Evolutionary conservation across 441 rosid genomes (phyloP), one percentile per base, ranked within the genome.

Genomic region (Pelargonium exstipulatum): DNA sequence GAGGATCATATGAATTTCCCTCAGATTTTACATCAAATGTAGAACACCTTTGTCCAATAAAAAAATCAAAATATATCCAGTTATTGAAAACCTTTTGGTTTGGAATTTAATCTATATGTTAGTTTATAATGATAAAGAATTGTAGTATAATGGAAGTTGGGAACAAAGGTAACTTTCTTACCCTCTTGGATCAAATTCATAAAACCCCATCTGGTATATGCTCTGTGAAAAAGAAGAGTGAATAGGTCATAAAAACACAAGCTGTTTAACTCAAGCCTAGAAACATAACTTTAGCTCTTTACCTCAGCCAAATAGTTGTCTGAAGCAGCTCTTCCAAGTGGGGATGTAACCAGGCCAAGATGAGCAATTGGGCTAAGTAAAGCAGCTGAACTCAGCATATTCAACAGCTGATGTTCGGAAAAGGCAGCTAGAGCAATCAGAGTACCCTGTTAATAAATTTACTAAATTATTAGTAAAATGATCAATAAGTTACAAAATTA

Each of bases 361-460:
- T 81, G 80, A 29, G 84, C 89, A 55, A 82, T 68, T 2, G 82
- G 83, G 72, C 84, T 62, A 9, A 83, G 84, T 17, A 85, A 66
- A 4, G 76, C 82, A 17, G 84, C 88, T 10, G 91, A 81, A 72
- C 84, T 83, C 77, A 83, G 60, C 82, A 26, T 57, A 66, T 71
- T 71, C 71, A 79, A 42, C 32, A 72, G 71, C 51, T 77, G 74
- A 24, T 66, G 67, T 40, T 76, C 74, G 6, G 88, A 83, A 42
- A 85, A 58, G 9, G 89, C 79, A 7, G 86, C 86, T 18, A 85
- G 53, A 70, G 83, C 88, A 22, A 78, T 73, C 80, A 85, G 58
- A 65, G 83, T 82, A 13, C 91, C 91, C 89, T 82, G 65, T 26
- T 48, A 46, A 37, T 24, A 22, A 35, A 9, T 45, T 10, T 14